These are phyloP conservation scores for Fusarium sp. DNA, from an alignment of 2,329 filamentous ascomycete species.

Conservation along the genomic window DNA sequence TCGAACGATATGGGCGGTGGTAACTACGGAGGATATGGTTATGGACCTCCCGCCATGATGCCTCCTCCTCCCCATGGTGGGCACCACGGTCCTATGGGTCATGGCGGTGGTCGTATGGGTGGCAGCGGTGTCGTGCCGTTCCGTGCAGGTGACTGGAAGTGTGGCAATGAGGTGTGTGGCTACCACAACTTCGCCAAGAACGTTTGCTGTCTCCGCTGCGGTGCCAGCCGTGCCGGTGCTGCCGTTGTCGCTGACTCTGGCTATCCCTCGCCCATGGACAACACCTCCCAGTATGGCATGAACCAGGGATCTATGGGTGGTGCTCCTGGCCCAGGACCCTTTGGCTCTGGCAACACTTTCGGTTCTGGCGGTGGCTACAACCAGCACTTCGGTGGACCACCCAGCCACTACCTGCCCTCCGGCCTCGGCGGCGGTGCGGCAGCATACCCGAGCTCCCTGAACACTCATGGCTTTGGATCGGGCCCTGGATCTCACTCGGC, in stretches of 20 bases:
- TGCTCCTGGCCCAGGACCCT: constrained; percentile 83
- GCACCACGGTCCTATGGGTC: constrained; percentile 70
- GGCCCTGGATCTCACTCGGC: constrained; percentile 85
- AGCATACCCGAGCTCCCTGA: constrained; percentile 82
- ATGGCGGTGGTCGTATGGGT: constrained; percentile 80
- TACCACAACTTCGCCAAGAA: constrained; percentile 99
- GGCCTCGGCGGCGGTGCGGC: constrained; percentile 82
- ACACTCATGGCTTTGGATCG: constrained; percentile 82
- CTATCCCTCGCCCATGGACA: constrained; percentile 92
- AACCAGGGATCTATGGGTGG: constrained; percentile 89
- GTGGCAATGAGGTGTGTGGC: constrained; percentile 94
- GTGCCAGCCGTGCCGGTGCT: constrained; percentile 92
- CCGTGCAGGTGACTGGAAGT: constrained; percentile 99
- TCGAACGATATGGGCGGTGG: constrained; percentile 77
- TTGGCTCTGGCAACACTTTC: constrained; percentile 80
- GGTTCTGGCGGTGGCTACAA: constrained; percentile 75
- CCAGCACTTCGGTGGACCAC: constrained; percentile 89
- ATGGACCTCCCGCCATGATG: constrained; percentile 85
- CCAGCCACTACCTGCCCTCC: constrained; percentile 91
- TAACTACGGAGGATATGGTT: constrained; percentile 72
- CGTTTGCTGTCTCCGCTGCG: constrained; percentile 95
- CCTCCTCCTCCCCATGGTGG: constrained; percentile 81
- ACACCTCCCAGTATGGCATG: constrained; percentile 87
- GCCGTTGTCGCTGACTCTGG: constrained; percentile 95
- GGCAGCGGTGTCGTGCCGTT: constrained; percentile 93